These are phyloP conservation scores for Blastocladiella britannica DNA, from an alignment of 192 early-diverging fungal species.

Conservation along the genomic window DNA sequence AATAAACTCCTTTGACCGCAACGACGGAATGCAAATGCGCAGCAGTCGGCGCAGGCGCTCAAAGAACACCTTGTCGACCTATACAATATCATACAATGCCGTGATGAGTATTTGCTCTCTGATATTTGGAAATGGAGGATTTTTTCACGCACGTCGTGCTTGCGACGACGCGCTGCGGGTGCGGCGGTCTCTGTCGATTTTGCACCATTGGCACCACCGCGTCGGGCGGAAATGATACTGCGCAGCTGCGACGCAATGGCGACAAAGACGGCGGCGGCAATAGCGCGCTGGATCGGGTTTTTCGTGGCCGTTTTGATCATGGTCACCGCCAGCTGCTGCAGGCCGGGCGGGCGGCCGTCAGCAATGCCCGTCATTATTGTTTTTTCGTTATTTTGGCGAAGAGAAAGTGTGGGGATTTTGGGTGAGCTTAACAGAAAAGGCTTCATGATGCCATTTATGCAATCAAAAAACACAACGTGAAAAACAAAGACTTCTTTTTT, in stretches of 20 bases:
- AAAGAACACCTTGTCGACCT: constrained; percentile 19
- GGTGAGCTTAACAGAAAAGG: too few relatives aligned
- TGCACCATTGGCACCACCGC: neutral
- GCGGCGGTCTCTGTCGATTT: neutral
- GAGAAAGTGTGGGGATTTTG: too few relatives aligned
- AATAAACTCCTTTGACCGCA: constrained; percentile 63
- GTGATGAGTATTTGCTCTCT: neutral
- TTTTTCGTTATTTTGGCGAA: too few relatives aligned
- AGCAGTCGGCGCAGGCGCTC: constrained; percentile 46
- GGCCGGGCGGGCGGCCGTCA: too few relatives aligned
- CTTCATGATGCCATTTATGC: too few relatives aligned
- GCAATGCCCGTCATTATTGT: too few relatives aligned
- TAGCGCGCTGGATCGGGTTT: neutral
- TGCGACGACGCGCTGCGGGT: neutral
- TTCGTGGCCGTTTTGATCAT: too few relatives aligned
- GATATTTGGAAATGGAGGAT: neutral
- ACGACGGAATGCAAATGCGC: constrained; percentile 65
- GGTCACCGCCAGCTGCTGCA: too few relatives aligned
- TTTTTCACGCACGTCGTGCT: neutral
- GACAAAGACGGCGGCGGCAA: neutral
- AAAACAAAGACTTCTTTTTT: too few relatives aligned
- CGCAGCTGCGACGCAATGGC: neutral
- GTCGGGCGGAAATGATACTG: neutral
- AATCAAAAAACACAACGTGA: too few relatives aligned
- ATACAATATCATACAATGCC: neutral